A percentile compares a stretch with the other conserved stretches of the same genome.
Conservation (phyloP, 345 rosid species). For the Gossypium stocksii region DNA sequence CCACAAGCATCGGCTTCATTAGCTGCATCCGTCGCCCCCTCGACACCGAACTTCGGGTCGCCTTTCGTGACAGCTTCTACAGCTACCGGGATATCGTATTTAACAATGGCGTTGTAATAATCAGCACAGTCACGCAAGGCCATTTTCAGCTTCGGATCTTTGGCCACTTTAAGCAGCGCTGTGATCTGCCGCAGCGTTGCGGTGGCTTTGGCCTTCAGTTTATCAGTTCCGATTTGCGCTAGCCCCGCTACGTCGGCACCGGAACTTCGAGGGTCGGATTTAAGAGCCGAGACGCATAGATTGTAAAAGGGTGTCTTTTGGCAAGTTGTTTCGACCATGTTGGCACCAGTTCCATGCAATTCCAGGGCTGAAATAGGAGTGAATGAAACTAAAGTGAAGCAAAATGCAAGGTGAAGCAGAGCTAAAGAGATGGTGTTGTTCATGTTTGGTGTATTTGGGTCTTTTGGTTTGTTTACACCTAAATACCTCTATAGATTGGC, state of each 20-base stretch:
- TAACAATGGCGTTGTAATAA: conserved; percentile 32
- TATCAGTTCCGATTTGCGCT: conserved; percentile 21
- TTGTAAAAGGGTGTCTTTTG: conserved; percentile 24
- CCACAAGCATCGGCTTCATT: conserved; percentile 29
- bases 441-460: neutral
- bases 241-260: conserved; percentile 18
- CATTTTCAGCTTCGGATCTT: conserved; percentile 24
- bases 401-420: conserved; percentile 2
- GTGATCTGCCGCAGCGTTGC: neutral
- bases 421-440: neutral
- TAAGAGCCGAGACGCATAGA: conserved; percentile 28
- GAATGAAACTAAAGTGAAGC: neutral
- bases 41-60: conserved; percentile 30
- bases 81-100: conserved; percentile 25
- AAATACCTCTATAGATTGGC: neutral
- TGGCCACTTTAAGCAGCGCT: conserved; percentile 10
- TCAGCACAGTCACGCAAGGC: conserved; percentile 29
- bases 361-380: neutral
- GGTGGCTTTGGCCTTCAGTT: neutral
- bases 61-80: conserved; percentile 28
- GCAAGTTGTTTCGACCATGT: conserved; percentile 22
- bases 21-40: conserved; percentile 21
- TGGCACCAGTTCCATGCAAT: neutral
- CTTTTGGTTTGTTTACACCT: neutral
- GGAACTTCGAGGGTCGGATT: conserved; percentile 33